phyloP scores from a whole-genome alignment of 1,139 yeast species.

The Yamadazyma buinensis region DNA sequence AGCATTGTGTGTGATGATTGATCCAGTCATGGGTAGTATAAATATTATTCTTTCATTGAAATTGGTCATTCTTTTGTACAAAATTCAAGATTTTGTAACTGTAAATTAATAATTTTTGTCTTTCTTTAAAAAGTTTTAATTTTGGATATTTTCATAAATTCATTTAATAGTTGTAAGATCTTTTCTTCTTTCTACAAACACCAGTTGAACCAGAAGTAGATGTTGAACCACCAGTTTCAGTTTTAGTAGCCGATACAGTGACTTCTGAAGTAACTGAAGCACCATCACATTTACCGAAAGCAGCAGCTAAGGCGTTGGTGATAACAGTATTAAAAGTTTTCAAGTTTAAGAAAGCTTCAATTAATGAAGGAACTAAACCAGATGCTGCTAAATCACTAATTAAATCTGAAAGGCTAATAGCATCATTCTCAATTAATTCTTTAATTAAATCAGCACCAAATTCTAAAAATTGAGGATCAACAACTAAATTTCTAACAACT shows the following conservation, averaged over 20 bases:
- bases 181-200: constrained; percentile 17
- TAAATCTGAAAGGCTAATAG: constrained; percentile 27
- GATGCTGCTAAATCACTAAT: constrained; percentile 31
- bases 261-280: constrained; percentile 23
- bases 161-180: constrained; percentile 14
- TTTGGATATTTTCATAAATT: constrained; percentile 4
- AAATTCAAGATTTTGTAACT: too few species aligned
- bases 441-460: constrained; percentile 41
- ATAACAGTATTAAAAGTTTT: constrained; percentile 39
- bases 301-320: constrained; percentile 46
- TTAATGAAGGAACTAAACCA: constrained; percentile 37
- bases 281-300: constrained; percentile 39
- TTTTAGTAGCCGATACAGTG: constrained; percentile 17
- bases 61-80: too few species aligned
- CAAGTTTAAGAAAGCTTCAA: constrained; percentile 39
- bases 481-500: constrained; percentile 39
- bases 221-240: constrained; percentile 13
- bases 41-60: too few species aligned
- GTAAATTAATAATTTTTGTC: background rate
- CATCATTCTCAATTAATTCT: constrained; percentile 27
- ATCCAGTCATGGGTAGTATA: too few species aligned
- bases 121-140: too few species aligned
- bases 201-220: constrained; percentile 14
- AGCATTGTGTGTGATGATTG: too few species aligned
- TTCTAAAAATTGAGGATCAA: constrained; percentile 35